Evolutionary conservation across 441 rosid species (phyloP).

Genomic region (Erysimum pusillum): DNA sequence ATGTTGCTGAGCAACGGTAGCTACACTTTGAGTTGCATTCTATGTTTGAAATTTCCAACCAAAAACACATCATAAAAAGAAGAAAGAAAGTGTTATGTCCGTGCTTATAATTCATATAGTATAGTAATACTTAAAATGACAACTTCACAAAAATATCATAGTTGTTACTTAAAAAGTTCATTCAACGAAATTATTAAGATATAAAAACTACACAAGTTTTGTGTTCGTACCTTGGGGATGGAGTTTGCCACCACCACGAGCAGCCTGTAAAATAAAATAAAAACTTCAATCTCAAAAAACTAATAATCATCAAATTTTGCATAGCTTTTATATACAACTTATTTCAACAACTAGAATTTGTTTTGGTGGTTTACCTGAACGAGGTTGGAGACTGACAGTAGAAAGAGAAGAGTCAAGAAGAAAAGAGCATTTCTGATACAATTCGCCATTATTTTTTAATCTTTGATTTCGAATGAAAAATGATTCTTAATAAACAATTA

Average conservation of each 20-base stretch:
- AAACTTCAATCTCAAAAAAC: no score
- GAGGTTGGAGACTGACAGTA: conserved; percentile 35
- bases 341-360: no score
- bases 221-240: conserved; percentile 40
- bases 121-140: neutral
- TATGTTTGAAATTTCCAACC: neutral
- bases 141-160: neutral
- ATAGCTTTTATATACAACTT: neutral
- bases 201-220: neutral
- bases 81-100: neutral
- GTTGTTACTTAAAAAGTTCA: no score
- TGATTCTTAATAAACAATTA: neutral
- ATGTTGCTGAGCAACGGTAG: conserved; percentile 68
- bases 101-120: neutral
- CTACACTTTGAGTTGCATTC: conserved; percentile 59
- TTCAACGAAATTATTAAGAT: neutral
- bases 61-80: neutral
- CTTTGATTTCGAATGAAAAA: neutral
- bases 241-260: conserved; percentile 43
- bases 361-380: conserved; percentile 45
- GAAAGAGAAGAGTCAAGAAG: conserved; percentile 31
- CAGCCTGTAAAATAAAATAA: conserved; percentile 24
- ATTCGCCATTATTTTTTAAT: conserved; percentile 18
- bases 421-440: conserved; percentile 30
- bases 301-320: neutral